Base-by-base conservation (phyloP, 2,329 filamentous ascomycete species). In the Colletotrichum eremochloae region DNA sequence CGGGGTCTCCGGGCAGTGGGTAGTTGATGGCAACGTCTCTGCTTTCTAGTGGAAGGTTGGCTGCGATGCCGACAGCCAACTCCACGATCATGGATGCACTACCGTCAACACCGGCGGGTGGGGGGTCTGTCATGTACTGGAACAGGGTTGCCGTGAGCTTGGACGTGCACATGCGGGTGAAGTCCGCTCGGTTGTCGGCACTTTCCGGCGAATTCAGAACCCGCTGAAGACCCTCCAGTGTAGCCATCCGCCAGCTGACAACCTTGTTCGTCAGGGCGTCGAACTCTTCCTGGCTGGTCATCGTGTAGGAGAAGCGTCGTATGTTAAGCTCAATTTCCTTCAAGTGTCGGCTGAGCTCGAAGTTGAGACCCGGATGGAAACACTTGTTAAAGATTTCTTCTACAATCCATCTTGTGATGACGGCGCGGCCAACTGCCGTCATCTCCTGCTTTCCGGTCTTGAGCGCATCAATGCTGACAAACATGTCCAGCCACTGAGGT, bases 361-460 rank as follows among this genome's bases (percentile, higher is more conserved):
- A 86, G 64, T 98, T 94, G 15, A 99, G 87, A 12, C 92, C 92
- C 0, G 96, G 96, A 79, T 99, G 96, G 84, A 99, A 98, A 82
- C 93, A 95, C 66, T 92, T 92, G 80, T 97, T 92, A 80, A 98
- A 97, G 55, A 98, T 89, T 79, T 97, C 94, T 58, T 97, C 94
- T 33, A 96, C 91, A 7, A 99, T 84, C 94, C 96, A 99, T 72
- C 92, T 90, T 38, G 93, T 93, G 76, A 99, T 95, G 75, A 95
- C 91, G 15, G 96, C 95, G 66, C 96, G 91, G 20, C 96, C 96
- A 33, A 97, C 93, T 6, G 95, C 95, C 8, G 95, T 98, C 96
- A 99, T 99, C 82, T 99, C 96, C 81, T 98, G 95, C 79, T 95
- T 97, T 73, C 95, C 96, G 12, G 92, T 94, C 77, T 92, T 90